Evolutionary conservation across 1,284 basidiomycete species (phyloP), one percentile per base, ranked within the genome.

Genomic region (Stereum hirsutum): DNA sequence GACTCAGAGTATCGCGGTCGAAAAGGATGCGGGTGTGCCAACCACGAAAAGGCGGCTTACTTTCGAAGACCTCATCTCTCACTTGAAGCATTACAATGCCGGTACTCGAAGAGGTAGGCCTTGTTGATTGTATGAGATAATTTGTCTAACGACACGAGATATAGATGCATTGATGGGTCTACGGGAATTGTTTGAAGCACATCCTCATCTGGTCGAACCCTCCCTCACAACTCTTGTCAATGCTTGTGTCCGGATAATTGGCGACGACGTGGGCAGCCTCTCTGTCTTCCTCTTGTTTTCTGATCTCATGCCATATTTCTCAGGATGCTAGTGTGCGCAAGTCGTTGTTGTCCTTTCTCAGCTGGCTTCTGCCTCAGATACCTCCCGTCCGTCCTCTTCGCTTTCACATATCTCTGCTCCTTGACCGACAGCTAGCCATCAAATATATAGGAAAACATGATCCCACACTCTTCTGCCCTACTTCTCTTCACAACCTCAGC

Each of bases 401-500:
- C 27, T 46, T 41, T 20, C 17, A 4, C 15, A 35, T 17, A 17
- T 43, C 53, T 46, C 37, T 44, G 31, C 30, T n/a, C 40, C 39
- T 41, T 25, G 5, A 24, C 26, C 35, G 37, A 28, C 19, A 40
- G 5, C 14, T 20, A 19, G n/a, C 19, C 5, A 35, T 25, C 10
- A 17, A 6, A 43, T 38, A n/a, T 48, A 41, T 48, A 84, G 88
- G 71, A 77, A 41, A 73, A 77, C 43, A 62, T 91, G 2, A 54
- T 66, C 3, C 90, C 86, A 6, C 90, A 91, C 58, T 72, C 81
- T 4, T 72, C 83, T 0, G 56, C 81, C 0, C 68, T 96, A 2
- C 68, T 95, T 14, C 75, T 97, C 11, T 96, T 92, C 60, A 81
- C 83, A 0, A 82, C 89, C 2, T 95, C 94, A 4, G 91, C 91